A percentile compares a stretch with the other conserved stretches of the same genome.
Evolutionary conservation across 2,329 filamentous ascomycete genomes (phyloP).

Genomic region (Pyricularia grisea): DNA sequence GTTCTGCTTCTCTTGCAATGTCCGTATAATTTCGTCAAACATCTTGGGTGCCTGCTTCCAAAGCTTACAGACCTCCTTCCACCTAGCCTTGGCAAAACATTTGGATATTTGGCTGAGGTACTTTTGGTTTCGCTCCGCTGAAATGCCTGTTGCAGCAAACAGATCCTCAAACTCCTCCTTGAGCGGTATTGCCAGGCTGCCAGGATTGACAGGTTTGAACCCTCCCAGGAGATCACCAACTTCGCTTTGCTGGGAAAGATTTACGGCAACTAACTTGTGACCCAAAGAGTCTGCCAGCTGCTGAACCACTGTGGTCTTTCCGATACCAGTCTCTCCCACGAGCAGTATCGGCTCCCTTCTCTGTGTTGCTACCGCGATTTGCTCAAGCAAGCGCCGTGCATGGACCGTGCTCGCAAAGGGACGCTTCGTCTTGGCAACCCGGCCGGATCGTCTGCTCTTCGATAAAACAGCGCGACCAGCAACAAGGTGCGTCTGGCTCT

Average conservation of each 20-base stretch:
- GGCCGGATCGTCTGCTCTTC: slow-evolving; percentile 44
- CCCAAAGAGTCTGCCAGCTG: slow-evolving; percentile 78
- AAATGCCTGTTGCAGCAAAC: slow-evolving; percentile 78
- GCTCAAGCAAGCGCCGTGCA: slow-evolving; percentile 76
- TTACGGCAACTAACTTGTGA: slow-evolving; percentile 83
- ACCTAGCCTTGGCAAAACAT: slow-evolving; percentile 71
- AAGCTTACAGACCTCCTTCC: slow-evolving; percentile 74
- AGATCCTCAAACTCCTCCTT: slow-evolving; percentile 91
- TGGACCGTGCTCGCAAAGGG: slow-evolving; percentile 86
- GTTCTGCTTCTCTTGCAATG: slow-evolving; percentile 36
- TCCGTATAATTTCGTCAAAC: slow-evolving; percentile 62
- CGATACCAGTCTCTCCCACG: slow-evolving; percentile 97
- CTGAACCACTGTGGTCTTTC: slow-evolving; percentile 94
- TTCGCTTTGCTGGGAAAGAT: slow-evolving; percentile 96
- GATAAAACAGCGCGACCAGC: slow-evolving; percentile 59
- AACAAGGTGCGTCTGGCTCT: slow-evolving; percentile 45
- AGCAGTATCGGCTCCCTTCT: slow-evolving; percentile 83
- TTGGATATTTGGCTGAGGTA: slow-evolving; percentile 77
- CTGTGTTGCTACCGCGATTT: slow-evolving; percentile 73
- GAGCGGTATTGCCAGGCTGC: slow-evolving; percentile 77
- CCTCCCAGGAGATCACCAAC: slow-evolving; percentile 91
- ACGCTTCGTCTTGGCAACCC: slow-evolving; percentile 41
- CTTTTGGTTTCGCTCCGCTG: slow-evolving; percentile 74
- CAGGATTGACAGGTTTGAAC: slow-evolving; percentile 90
- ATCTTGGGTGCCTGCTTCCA: slow-evolving; percentile 87